phyloP scores from a whole-genome alignment of 2,329 filamentous ascomycete genomes.

The Monilinia aucupariae region DNA sequence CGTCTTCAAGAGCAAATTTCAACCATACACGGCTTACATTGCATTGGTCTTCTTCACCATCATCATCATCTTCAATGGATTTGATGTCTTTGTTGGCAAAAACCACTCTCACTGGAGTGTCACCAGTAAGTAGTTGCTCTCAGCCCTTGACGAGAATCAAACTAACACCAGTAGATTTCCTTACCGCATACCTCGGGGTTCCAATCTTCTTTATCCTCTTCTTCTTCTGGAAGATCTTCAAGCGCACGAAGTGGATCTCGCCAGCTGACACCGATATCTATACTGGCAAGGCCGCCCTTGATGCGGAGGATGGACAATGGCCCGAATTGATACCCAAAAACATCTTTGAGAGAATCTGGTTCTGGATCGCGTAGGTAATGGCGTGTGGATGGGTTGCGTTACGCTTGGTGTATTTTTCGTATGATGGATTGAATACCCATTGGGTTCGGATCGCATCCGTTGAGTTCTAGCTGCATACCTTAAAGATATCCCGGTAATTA shows the following conservation, averaged over 20 bases:
- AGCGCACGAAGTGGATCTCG: conserved; percentile 48
- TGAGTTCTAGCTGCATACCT: not conserved
- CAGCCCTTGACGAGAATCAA: not conserved
- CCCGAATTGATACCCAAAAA: conserved; percentile 39
- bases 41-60: conserved; percentile 57
- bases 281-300: conserved; percentile 42
- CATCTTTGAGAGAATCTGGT: conserved; percentile 41
- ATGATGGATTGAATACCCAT: conserved; percentile 1
- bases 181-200: conserved; percentile 72
- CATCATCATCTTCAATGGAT: conserved; percentile 72
- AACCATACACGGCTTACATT: conserved; percentile 67
- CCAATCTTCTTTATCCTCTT: conserved; percentile 65
- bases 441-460: not conserved
- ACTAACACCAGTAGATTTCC: conserved; percentile 65
- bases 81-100: conserved; percentile 66
- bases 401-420: conserved; percentile 2
- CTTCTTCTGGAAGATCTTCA: conserved; percentile 64
- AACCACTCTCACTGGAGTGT: conserved; percentile 54
- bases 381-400: too few species aligned
- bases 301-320: conserved; percentile 40
- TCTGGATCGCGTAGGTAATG: conserved; percentile 41
- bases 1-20: conserved; percentile 63
- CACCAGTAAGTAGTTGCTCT: conserved; percentile 38
- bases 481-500: conserved; percentile 4
- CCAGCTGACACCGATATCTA: conserved; percentile 41